These are phyloP conservation scores for Coemansia umbellata DNA, from an alignment of 192 early-diverging fungal species.

Conservation along the genomic window DNA sequence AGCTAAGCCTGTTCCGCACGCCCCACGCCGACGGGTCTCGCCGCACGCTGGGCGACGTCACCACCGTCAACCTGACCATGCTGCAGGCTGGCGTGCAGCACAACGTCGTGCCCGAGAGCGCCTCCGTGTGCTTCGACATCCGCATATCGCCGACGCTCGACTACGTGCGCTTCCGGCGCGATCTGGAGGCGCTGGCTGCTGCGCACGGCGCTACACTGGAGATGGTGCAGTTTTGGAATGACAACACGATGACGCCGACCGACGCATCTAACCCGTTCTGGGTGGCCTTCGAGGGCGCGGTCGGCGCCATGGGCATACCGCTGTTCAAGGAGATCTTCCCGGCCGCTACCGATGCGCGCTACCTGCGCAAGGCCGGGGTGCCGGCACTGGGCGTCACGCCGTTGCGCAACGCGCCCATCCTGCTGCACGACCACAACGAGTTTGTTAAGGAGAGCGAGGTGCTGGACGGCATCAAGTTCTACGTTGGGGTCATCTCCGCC, in stretches of 20 bases:
- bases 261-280: constrained; percentile 64
- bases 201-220: constrained; percentile 56
- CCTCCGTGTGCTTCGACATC: constrained; percentile 68
- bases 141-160: constrained; percentile 68
- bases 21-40: constrained; percentile 51
- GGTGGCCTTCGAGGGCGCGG: constrained; percentile 55
- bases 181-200: constrained; percentile 23
- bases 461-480: constrained; percentile 72
- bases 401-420: constrained; percentile 69
- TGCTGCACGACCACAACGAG: constrained; percentile 87
- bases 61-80: constrained; percentile 75
- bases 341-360: constrained; percentile 78
- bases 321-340: constrained; percentile 79
- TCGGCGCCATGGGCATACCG: constrained; percentile 52
- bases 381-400: constrained; percentile 82
- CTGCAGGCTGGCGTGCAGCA: constrained; percentile 68
- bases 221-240: constrained; percentile 62
- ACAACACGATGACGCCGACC: constrained; percentile 53
- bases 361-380: constrained; percentile 68
- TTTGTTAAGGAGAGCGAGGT: constrained; percentile 72
- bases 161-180: constrained; percentile 57
- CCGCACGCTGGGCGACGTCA: constrained; percentile 70
- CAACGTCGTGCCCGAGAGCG: constrained; percentile 77
- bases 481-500: constrained; percentile 57
- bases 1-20: constrained; percentile 57